Conservation (phyloP, 169 alveolate genomes). For the Eimeria necatrix region DNA sequence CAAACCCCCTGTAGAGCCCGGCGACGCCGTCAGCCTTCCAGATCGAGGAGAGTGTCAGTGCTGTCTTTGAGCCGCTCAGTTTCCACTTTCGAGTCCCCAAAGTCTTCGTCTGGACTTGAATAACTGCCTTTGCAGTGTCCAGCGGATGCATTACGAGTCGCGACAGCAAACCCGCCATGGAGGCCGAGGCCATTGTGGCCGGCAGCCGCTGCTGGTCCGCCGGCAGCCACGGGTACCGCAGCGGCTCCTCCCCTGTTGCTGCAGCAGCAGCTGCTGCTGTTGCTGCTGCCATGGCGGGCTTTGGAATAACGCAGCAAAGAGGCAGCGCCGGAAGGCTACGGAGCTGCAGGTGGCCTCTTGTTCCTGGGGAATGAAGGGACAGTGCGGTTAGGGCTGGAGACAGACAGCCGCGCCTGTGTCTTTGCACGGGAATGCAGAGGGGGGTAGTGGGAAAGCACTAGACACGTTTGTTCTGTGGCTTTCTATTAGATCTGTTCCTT, state of each 20-base stretch:
- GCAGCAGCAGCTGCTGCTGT: neutral
- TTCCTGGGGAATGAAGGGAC: too few relatives aligned
- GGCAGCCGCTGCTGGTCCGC: conserved; percentile 53
- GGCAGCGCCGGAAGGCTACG: neutral
- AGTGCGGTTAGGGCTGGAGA: too few relatives aligned
- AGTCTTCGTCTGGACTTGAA: conserved; percentile 72
- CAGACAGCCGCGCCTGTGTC: too few relatives aligned
- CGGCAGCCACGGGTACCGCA: conserved; percentile 39
- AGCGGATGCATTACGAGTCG: conserved; percentile 70
- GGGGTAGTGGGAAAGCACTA: neutral
- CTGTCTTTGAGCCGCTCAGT: conserved; percentile 36
- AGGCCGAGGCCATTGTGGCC: conserved; percentile 71
- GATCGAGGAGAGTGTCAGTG: neutral
- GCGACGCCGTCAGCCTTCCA: conserved; percentile 41
- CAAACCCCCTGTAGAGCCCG: conserved; percentile 78
- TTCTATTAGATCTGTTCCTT: too few relatives aligned
- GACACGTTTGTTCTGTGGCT: too few relatives aligned
- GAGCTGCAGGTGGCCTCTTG: neutral
- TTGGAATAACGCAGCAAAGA: neutral
- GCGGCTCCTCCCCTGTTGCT: neutral
- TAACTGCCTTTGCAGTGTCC: conserved; percentile 80
- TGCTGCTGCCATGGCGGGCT: neutral
- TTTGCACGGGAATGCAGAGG: neutral
- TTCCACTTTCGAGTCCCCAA: neutral
- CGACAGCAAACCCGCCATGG: conserved; percentile 73